These are phyloP conservation scores for Wickerhamomyces ciferrii DNA, from an alignment of 805 yeast genomes.

Conservation along the genomic window DNA sequence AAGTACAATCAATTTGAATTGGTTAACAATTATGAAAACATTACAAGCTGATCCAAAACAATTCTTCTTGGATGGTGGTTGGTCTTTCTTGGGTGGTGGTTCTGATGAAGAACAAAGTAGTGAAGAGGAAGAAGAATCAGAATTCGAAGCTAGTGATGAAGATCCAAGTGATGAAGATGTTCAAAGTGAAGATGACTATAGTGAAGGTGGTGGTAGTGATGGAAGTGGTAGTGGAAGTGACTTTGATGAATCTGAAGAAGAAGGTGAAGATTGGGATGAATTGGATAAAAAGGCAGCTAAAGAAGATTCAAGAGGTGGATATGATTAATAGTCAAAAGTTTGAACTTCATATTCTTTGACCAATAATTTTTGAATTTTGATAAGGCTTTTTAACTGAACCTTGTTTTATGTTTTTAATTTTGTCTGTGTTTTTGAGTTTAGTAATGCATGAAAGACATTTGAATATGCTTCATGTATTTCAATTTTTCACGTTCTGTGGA, in stretches of 20 bases:
- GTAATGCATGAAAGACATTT: too few relatives aligned
- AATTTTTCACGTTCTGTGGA: too few relatives aligned
- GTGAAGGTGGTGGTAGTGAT: constrained; percentile 25
- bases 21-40: constrained; percentile 95
- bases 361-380: too few relatives aligned
- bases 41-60: constrained; percentile 89
- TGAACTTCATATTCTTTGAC: too few relatives aligned
- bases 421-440: too few relatives aligned
- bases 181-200: constrained; percentile 30
- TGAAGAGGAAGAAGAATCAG: constrained; percentile 64
- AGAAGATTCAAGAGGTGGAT: constrained; percentile 32
- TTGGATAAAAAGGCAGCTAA: constrained; percentile 32
- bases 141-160: constrained; percentile 38
- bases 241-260: constrained; percentile 31
- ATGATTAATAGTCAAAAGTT: too few relatives aligned
- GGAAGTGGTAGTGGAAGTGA: constrained; percentile 22
- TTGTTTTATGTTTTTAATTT: too few relatives aligned
- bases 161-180: constrained; percentile 38
- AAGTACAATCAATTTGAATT: constrained; percentile 92
- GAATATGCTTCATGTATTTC: too few relatives aligned
- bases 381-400: too few relatives aligned
- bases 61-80: constrained; percentile 92
- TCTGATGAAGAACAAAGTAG: constrained; percentile 73
- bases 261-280: constrained; percentile 36
- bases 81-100: constrained; percentile 89